Evolutionary conservation across 1,284 basidiomycete species (phyloP).

Genomic region (Leccinum subrobustum): DNA sequence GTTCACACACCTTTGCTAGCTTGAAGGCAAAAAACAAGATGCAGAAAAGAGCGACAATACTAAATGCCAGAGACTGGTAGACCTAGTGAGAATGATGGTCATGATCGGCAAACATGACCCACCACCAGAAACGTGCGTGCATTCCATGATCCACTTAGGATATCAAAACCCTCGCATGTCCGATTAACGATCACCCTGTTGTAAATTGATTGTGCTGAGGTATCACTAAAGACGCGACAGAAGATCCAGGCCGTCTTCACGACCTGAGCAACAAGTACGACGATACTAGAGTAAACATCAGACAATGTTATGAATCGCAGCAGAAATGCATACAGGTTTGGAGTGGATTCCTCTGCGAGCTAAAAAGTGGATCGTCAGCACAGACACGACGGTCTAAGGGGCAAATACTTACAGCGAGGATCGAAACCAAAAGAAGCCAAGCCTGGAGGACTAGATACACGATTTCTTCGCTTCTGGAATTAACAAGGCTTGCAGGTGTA

Average conservation of each 20-base stretch:
- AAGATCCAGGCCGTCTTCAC: constrained; percentile 44
- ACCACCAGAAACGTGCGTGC: constrained; percentile 36
- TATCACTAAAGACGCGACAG: constrained; percentile 37
- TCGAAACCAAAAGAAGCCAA: constrained; percentile 43
- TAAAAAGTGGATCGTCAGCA: constrained; percentile 17
- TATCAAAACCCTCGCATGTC: constrained; percentile 37
- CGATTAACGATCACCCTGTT: constrained; percentile 34
- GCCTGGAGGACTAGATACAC: constrained; percentile 41
- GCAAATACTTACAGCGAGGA: constrained; percentile 39
- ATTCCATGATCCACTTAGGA: constrained; percentile 42
- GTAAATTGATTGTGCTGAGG: constrained; percentile 33
- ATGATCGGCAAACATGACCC: constrained; percentile 14
- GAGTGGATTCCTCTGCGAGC: constrained; percentile 50
- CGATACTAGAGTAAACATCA: constrained; percentile 15
- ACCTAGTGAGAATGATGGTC: neutral
- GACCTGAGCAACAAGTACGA: constrained; percentile 42
- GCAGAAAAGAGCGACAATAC: constrained; percentile 33
- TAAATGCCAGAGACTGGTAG: constrained; percentile 33
- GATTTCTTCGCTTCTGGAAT: constrained; percentile 42
- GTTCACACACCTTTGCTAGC: constrained; percentile 38
- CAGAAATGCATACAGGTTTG: constrained; percentile 39
- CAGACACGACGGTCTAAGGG: neutral
- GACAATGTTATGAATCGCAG: neutral
- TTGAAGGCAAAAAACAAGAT: constrained; percentile 38
- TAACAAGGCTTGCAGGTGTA: constrained; percentile 13